Evolutionary conservation across 148 eudicot species (phyloP), one percentile per base, ranked within the genome.

Genomic region (Diospyros lotus): DNA sequence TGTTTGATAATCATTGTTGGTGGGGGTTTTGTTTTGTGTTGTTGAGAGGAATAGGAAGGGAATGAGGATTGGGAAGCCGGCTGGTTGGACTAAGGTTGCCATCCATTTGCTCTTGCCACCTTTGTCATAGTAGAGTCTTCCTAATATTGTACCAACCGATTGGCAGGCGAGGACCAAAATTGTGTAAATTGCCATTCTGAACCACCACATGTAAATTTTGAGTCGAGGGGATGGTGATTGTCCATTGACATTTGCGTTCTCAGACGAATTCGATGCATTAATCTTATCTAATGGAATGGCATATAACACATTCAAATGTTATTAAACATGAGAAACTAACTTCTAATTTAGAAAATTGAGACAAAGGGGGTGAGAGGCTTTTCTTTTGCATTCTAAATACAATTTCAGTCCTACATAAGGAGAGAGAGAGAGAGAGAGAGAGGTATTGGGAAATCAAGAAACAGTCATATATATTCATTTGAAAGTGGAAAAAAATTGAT

Each of bases 61-160:
- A 53, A 86, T 13, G 61, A 86, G 74, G 14, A 82, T 42, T 1
- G 89, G 91, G 62, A 28, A 83, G 51, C 87, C 89, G 13, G 85
- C 82, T 6, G 89, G 75, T 77, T 86, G 85, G 18, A 84, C 89
- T 28, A 86, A 73, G 12, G 89, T 86, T 44, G 85, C 80, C 81
- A 86, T 64, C 89, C 89, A 86, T 75, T 83, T 86, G 77, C 89
- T 86, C n/a, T 84, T 83, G 39, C 89, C 89, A 14, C 89, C 89
- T 42, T 81, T 72, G 78, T 81, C 78, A 5, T 63, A 81, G 80
- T 86, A 86, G 4, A 86, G 77, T 28, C 85, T 69, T 3, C 89
- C 89, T 66, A 86, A 59, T 18, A 86, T 80, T 45, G 75, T 80
- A 17, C 80, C 89, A 0, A 58, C 28, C 1, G 83, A 83, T 75